A percentile compares a stretch with the other conserved stretches of the same genome.
These are phyloP conservation scores for Teratosphaeria nubilosa DNA, from an alignment of 2,329 filamentous ascomycete genomes.

Conservation along the genomic window DNA sequence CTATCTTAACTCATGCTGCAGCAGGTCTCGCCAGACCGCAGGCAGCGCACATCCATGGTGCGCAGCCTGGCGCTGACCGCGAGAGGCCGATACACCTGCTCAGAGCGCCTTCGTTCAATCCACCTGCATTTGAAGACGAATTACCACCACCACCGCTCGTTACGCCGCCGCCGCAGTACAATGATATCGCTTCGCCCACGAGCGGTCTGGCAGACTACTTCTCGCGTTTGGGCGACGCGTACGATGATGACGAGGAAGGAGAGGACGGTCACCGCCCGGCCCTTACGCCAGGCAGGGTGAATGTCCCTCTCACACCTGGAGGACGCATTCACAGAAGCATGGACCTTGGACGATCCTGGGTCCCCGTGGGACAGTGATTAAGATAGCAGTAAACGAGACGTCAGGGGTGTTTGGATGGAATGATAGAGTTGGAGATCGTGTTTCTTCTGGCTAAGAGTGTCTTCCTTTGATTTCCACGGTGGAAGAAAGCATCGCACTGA, in stretches of 20 bases:
- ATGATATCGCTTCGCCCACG: conserved; percentile 63
- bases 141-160: conserved; percentile 61
- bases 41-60: conserved; percentile 33
- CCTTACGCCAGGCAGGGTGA: conserved; percentile 29
- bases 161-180: conserved; percentile 79
- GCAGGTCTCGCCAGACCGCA: conserved; percentile 42
- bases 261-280: conserved; percentile 17
- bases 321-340: conserved; percentile 53
- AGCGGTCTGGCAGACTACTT: conserved; percentile 71
- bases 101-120: conserved; percentile 75
- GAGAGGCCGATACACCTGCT: conserved; percentile 74
- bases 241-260: conserved; percentile 52
- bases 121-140: conserved; percentile 77
- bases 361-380: conserved; percentile 13
- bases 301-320: conserved; percentile 54
- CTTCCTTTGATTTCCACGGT: neutral
- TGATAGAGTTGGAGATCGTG: neutral
- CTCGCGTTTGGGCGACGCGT: conserved; percentile 57
- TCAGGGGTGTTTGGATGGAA: neutral
- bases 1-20: conserved; percentile 20
- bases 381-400: neutral
- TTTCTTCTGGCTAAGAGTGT: neutral
- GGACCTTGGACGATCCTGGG: conserved; percentile 47
- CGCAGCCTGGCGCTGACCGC: neutral
- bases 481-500: neutral